Base-by-base conservation (phyloP, 345 rosid species). In the Erysimum cheiranthoides region DNA sequence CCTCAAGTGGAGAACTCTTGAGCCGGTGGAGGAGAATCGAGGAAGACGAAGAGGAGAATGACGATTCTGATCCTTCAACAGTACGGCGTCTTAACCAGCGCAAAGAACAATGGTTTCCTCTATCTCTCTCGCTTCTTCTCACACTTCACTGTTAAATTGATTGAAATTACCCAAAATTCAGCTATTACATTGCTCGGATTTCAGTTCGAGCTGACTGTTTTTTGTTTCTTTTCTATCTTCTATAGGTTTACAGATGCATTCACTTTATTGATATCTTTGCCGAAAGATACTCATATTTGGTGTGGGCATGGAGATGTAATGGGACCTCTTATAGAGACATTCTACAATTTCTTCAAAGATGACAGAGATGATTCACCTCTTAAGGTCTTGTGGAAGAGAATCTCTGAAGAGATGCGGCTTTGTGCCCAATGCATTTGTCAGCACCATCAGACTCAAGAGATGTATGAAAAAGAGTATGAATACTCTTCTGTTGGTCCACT, bases 241-340 rank as follows among this genome's bases (percentile, higher is more conserved):
- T 13, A 68, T 74, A 93, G 99, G 99, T 95, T 95, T 75, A 86
- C 73, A 12, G 92, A 92, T 80, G 84, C 97, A 58, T 95, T 90
- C 78, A 88, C 79, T 74, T 81, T 82, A 68, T 77, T 90, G 88
- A 85, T 89, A 75, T 76, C 81, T 62, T 78, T 85, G 78, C 93
- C 96, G 0, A 79, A 81, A 74, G 91, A 94, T 58, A 82, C 40
- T 68, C 98, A 94, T 73, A 86, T 89, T 43, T 94, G 98, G 97
- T 94, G 98, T 57, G 89, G 85, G 39, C 78, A 81, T 40, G 84
- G 86, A 81, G 97, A 94, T 36, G 73, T 94, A 54, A 94, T 92
- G 97, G 97, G 91, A 6, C 93, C 97, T n/a, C 88, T 92, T 51
- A 38, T 92, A 46, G 97, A 94, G 85, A 86, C 96, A 8, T 94